These are phyloP conservation scores for Tylopilus subfusipes DNA, from an alignment of 768 basidiomycete species.

Conservation along the genomic window DNA sequence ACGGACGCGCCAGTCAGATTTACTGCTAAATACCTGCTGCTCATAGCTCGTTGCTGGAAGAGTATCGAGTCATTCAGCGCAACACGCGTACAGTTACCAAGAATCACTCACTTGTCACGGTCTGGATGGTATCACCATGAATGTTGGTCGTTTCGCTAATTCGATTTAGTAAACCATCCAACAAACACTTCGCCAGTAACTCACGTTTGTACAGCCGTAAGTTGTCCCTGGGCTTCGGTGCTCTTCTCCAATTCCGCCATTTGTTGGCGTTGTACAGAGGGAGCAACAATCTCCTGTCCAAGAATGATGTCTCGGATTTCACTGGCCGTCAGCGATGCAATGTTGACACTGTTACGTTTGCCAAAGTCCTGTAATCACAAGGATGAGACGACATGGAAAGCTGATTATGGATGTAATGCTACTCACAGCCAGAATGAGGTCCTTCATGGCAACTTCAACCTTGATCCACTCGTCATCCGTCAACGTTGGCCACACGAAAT, in stretches of 20 bases:
- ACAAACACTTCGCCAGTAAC: constrained; percentile 13
- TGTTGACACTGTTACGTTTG: constrained; percentile 98
- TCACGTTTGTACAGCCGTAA: constrained; percentile 92
- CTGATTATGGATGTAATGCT: neutral
- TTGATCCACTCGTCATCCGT: constrained; percentile 98
- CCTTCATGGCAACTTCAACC: constrained; percentile 98
- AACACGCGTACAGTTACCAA: neutral
- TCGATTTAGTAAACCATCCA: constrained; percentile 4
- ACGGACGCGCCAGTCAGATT: constrained; percentile 99
- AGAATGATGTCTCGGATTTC: constrained; percentile 98
- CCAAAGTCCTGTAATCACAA: constrained; percentile 74
- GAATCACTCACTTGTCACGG: constrained; percentile 72
- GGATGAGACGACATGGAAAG: constrained; percentile 12
- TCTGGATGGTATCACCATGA: constrained; percentile 94
- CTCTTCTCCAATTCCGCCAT: constrained; percentile 99
- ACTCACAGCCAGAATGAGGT: constrained; percentile 83
- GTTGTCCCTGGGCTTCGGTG: constrained; percentile 88
- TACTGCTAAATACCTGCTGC: constrained; percentile 97
- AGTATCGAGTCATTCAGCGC: constrained; percentile 1
- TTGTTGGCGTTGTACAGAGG: constrained; percentile 94
- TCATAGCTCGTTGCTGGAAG: constrained; percentile 87
- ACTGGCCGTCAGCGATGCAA: constrained; percentile 92
- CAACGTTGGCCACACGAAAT: constrained; percentile 96
- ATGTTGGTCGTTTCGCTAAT: constrained; percentile 90
- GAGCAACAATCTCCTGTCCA: constrained; percentile 97